Conservation (phyloP, 805 yeast genomes). For the Priceomyces haplophilus region DNA sequence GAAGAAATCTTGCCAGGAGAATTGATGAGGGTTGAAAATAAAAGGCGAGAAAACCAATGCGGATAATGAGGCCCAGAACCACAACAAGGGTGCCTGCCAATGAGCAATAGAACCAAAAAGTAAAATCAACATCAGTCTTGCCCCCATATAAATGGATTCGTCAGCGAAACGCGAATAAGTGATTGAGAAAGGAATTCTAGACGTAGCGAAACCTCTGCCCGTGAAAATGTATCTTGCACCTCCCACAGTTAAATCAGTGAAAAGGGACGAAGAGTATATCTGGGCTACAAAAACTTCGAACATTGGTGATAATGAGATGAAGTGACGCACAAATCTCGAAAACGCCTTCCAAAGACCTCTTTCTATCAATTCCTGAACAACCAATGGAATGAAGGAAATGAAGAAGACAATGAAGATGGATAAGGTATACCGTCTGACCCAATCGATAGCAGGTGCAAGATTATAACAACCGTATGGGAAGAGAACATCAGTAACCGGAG, state of each 20-base stretch:
- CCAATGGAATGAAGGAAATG: slow-evolving; percentile 70
- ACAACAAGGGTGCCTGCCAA: slow-evolving; percentile 90
- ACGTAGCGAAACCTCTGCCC: slow-evolving; percentile 79
- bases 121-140: slow-evolving; percentile 69
- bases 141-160: slow-evolving; percentile 81
- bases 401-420: slow-evolving; percentile 74
- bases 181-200: slow-evolving; percentile 61
- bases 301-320: slow-evolving; percentile 68
- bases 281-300: slow-evolving; percentile 80
- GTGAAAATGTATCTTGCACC: slow-evolving; percentile 83
- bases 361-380: slow-evolving; percentile 75
- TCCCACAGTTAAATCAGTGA: slow-evolving; percentile 67
- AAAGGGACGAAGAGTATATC: slow-evolving; percentile 67
- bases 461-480: slow-evolving; percentile 70
- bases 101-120: slow-evolving; percentile 70
- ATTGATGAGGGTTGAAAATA: slow-evolving; percentile 96
- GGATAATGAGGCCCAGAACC: slow-evolving; percentile 95
- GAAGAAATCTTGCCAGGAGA: slow-evolving; percentile 93
- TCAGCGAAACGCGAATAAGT: slow-evolving; percentile 72
- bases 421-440: slow-evolving; percentile 71
- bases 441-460: slow-evolving; percentile 64
- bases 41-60: slow-evolving; percentile 91
- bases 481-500: slow-evolving; percentile 60
- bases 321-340: slow-evolving; percentile 61
- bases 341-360: slow-evolving; percentile 71